These are phyloP conservation scores for Plenodomus lindquistii DNA, from an alignment of 2,329 filamentous ascomycete species.

Conservation along the genomic window DNA sequence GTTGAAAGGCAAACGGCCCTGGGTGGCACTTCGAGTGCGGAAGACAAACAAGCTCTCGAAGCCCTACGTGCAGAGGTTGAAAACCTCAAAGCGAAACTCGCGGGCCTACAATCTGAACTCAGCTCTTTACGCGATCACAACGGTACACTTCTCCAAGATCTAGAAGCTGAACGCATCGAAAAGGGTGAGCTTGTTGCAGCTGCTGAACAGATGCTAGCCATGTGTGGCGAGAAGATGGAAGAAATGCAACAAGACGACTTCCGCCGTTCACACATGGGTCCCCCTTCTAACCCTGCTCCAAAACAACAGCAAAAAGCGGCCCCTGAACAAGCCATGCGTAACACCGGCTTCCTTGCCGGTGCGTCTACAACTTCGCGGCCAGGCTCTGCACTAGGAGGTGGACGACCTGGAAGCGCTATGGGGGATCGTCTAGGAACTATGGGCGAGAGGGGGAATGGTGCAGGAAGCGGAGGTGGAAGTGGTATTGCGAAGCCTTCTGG, in stretches of 20 bases:
- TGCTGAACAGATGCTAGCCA: conserved; percentile 81
- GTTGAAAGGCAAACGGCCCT: conserved; percentile 8
- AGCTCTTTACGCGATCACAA: conserved; percentile 72
- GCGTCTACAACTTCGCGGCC: conserved; percentile 26
- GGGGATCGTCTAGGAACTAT: conserved; percentile 24
- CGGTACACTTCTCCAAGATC: conserved; percentile 63
- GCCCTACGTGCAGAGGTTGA: conserved; percentile 69
- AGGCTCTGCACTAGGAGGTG: conserved; percentile 29
- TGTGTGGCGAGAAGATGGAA: conserved; percentile 56
- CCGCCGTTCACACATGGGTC: conserved; percentile 55
- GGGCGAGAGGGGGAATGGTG: conserved; percentile 25
- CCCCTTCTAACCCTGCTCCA: conserved; percentile 11
- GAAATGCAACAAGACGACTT: conserved; percentile 48
- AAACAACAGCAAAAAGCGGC: conserved; percentile 9
- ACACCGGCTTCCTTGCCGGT: conserved; percentile 38
- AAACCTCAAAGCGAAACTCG: conserved; percentile 72
- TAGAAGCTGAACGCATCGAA: conserved; percentile 77
- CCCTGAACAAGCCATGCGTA: conserved; percentile 30
- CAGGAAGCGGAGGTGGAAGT: conserved; percentile 13
- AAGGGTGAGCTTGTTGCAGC: conserved; percentile 81
- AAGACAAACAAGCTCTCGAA: conserved; percentile 58
- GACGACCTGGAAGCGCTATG: conserved; percentile 29
- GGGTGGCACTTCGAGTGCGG: conserved; percentile 24
- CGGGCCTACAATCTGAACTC: conserved; percentile 75
- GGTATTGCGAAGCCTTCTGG: conserved; percentile 56